A percentile compares a stretch with the other conserved stretches of the same genome.
phyloP scores from a whole-genome alignment of 2,329 filamentous ascomycete genomes.

The Fonsecaea multimorphosa region DNA sequence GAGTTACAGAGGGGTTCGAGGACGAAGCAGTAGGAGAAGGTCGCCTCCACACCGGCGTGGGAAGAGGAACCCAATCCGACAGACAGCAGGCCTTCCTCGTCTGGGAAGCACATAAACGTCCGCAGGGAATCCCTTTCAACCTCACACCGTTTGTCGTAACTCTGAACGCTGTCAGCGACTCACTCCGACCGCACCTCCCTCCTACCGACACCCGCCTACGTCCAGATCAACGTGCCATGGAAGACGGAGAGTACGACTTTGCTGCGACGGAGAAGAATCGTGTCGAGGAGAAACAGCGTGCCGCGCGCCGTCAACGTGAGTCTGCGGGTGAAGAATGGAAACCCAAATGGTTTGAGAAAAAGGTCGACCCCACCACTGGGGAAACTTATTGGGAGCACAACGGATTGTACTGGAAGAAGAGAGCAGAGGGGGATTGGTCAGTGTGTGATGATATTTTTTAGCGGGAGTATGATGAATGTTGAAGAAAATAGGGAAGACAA shows the following conservation, averaged over 20 bases:
- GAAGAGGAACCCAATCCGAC: slow-evolving; percentile 30
- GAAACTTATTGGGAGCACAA: slow-evolving; percentile 91
- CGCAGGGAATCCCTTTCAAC: slow-evolving; percentile 90
- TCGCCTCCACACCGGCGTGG: slow-evolving; percentile 61
- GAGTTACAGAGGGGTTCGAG: slow-evolving; percentile 89
- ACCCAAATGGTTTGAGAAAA: slow-evolving; percentile 83
- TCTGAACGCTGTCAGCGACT: slow-evolving; percentile 88
- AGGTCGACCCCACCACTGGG: slow-evolving; percentile 76
- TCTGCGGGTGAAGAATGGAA: slow-evolving; percentile 77
- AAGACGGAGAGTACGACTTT: slow-evolving; percentile 94
- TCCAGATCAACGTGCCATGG: slow-evolving; percentile 96
- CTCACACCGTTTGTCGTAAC: slow-evolving; percentile 94
- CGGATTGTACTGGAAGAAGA: slow-evolving; percentile 82
- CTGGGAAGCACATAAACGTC: slow-evolving; percentile 86
- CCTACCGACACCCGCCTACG: slow-evolving; percentile 93
- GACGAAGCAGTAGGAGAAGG: slow-evolving; percentile 65
- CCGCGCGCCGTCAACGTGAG: slow-evolving; percentile 75
- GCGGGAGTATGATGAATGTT: slow-evolving; percentile 8
- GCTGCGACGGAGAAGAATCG: slow-evolving; percentile 93
- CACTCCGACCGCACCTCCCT: slow-evolving; percentile 75
- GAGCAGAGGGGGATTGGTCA: slow-evolving; percentile 69
- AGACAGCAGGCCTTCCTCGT: slow-evolving; percentile 79
- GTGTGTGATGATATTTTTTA: slow-evolving; percentile 77
- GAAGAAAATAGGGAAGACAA: not conserved
- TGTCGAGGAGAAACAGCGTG: slow-evolving; percentile 88